These are phyloP conservation scores for Arabis hirsuta DNA, from an alignment of 345 rosid genomes.

Conservation along the genomic window DNA sequence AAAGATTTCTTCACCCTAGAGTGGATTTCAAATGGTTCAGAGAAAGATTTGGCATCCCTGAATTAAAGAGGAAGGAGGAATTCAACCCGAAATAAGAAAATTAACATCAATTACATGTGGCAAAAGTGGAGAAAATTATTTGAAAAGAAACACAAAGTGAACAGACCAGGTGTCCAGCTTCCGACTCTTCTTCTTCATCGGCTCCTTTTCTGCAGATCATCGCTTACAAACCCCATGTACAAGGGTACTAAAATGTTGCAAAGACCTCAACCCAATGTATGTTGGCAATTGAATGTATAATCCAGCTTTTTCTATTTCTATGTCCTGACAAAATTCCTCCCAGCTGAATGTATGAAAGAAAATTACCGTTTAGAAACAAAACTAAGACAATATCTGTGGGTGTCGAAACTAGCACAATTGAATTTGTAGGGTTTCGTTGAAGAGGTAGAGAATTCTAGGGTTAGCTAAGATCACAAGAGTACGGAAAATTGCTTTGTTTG, in stretches of 20 bases:
- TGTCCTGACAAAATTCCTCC: slow-evolving; percentile 85
- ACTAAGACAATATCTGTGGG: background rate
- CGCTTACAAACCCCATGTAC: slow-evolving; percentile 47
- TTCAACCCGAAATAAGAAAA: slow-evolving; percentile 22
- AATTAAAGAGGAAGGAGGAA: slow-evolving; percentile 39
- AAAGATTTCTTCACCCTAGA: slow-evolving; percentile 63
- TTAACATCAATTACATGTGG: slow-evolving; percentile 20
- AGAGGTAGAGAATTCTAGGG: too few species aligned
- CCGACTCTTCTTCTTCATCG: slow-evolving; percentile 46
- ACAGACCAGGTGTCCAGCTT: slow-evolving; percentile 57
- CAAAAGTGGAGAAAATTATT: slow-evolving; percentile 16
- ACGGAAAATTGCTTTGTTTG: too few species aligned
- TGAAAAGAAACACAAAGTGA: slow-evolving; percentile 17
- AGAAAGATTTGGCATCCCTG: slow-evolving; percentile 60
- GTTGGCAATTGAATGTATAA: slow-evolving; percentile 53
- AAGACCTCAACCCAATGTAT: slow-evolving; percentile 36
- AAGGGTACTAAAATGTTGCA: slow-evolving; percentile 43
- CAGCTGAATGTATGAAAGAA: slow-evolving; percentile 60
- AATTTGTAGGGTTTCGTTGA: too few species aligned
- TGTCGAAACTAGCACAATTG: too few species aligned
- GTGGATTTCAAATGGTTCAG: slow-evolving; percentile 67
- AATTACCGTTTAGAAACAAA: slow-evolving; percentile 33
- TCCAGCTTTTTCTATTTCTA: slow-evolving; percentile 73
- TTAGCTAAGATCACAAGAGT: too few species aligned
- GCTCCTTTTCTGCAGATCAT: slow-evolving; percentile 50